Evolutionary conservation across 176 grass and related monocot species (phyloP).

Genomic region (Luzula sylvatica): DNA sequence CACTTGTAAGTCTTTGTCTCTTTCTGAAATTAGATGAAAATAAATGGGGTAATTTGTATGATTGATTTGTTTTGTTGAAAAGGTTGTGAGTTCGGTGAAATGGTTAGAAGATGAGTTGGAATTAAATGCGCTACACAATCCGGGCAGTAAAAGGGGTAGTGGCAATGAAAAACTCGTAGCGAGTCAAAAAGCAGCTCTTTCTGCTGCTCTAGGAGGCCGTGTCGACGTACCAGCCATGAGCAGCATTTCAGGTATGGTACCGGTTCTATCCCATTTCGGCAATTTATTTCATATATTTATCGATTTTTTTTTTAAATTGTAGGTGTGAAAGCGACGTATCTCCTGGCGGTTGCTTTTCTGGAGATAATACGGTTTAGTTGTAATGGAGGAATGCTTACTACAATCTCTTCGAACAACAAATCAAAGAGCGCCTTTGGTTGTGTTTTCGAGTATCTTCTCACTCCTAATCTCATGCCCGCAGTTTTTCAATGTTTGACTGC

Average conservation of each 20-base stretch:
- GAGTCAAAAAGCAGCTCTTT: slow-evolving; percentile 80
- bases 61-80: slow-evolving; percentile 1
- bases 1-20: slow-evolving; percentile 47
- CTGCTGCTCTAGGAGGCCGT: slow-evolving; percentile 92
- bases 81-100: slow-evolving; percentile 99
- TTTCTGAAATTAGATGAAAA: neutral
- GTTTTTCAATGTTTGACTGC: slow-evolving; percentile 90
- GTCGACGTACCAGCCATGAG: slow-evolving; percentile 89
- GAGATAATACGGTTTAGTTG: slow-evolving; percentile 96
- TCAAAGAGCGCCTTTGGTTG: slow-evolving; percentile 87
- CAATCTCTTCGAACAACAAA: slow-evolving; percentile 39
- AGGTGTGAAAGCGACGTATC: slow-evolving; percentile 98
- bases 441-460: slow-evolving; percentile 97
- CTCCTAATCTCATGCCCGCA: slow-evolving; percentile 78
- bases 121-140: slow-evolving; percentile 88
- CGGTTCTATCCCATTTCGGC: neutral
- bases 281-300: neutral
- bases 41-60: neutral
- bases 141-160: slow-evolving; percentile 68
- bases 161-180: slow-evolving; percentile 85
- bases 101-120: slow-evolving; percentile 99
- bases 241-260: slow-evolving; percentile 81
- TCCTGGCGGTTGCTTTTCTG: slow-evolving; percentile 89
- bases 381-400: slow-evolving; percentile 66
- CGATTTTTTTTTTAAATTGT: slow-evolving; percentile 24